Percentiles rank a stretch among this genome's conserved stretches.
Evolutionary conservation across 1,284 basidiomycete species (phyloP).

Genomic region (Gomphus sp.): DNA sequence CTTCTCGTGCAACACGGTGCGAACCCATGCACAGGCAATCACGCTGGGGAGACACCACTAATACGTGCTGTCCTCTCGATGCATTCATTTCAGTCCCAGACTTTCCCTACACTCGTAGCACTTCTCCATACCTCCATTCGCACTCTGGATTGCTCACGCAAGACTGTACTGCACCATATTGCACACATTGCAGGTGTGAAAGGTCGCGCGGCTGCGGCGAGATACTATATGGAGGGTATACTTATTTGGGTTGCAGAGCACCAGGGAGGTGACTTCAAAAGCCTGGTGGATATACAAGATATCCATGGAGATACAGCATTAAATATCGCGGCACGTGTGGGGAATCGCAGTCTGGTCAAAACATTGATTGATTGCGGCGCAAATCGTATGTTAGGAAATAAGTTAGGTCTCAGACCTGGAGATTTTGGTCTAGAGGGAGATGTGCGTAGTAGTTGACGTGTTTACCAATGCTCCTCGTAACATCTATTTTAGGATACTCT

Average conservation of each 20-base stretch:
- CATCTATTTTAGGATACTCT: conserved; percentile 11
- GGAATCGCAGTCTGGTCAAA: conserved; percentile 82
- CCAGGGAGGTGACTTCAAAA: conserved; percentile 65
- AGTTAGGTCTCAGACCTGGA: conserved; percentile 83
- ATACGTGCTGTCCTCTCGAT: conserved; percentile 89
- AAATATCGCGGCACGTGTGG: conserved; percentile 91
- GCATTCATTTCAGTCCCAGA: conserved; percentile 75
- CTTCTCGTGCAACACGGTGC: conserved; percentile 68
- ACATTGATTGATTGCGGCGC: conserved; percentile 91
- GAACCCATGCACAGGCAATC: conserved; percentile 85
- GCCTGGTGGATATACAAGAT: conserved; percentile 88
- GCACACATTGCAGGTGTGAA: conserved; percentile 86
- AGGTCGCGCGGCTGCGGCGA: conserved; percentile 75
- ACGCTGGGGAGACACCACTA: conserved; percentile 90
- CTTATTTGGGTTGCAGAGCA: conserved; percentile 76
- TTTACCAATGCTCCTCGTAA: conserved; percentile 7
- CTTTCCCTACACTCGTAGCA: conserved; percentile 63
- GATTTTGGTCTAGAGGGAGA: conserved; percentile 93
- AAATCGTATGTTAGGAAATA: conserved; percentile 87
- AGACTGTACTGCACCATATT: conserved; percentile 92
- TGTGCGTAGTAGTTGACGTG: conserved; percentile 33
- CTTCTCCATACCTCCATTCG: conserved; percentile 67
- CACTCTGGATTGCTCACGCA: conserved; percentile 85
- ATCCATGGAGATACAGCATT: conserved; percentile 94
- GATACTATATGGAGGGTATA: conserved; percentile 89